Conservation (phyloP, 768 basidiomycete species). For the Mycena kentingensis region DNA sequence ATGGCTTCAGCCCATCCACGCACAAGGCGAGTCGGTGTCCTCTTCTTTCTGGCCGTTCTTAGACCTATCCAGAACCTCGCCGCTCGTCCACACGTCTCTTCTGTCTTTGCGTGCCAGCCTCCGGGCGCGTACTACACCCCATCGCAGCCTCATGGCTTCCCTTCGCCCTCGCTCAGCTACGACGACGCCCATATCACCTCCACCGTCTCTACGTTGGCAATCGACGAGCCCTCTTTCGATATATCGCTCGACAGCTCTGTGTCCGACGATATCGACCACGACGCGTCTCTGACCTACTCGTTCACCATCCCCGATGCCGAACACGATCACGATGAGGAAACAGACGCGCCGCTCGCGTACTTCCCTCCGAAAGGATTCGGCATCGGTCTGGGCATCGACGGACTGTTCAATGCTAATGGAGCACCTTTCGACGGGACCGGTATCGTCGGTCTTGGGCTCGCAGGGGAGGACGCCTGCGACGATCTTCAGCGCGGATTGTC, state of each 20-base stretch:
- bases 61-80: neutral
- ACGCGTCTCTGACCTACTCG: slow-evolving; percentile 3
- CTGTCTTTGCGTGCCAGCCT: slow-evolving; percentile 18
- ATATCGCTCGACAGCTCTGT: slow-evolving; percentile 17
- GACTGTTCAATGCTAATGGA: slow-evolving; percentile 18
- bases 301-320: neutral
- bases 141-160: neutral
- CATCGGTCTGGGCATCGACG: slow-evolving; percentile 18
- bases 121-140: slow-evolving; percentile 3
- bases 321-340: neutral
- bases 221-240: slow-evolving; percentile 14
- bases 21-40: slow-evolving; percentile 8
- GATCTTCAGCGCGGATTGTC: slow-evolving; percentile 4
- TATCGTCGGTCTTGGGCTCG: slow-evolving; percentile 3
- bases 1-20: neutral
- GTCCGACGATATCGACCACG: slow-evolving; percentile 3
- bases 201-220: neutral
- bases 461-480: neutral
- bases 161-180: neutral
- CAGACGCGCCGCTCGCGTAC: neutral
- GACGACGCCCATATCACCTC: neutral
- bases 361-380: neutral
- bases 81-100: slow-evolving; percentile 8
- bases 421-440: slow-evolving; percentile 20
- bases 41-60: neutral